Evolutionary conservation across 331 rosid genomes (phyloP).

Genomic region (Ulmus americana): DNA sequence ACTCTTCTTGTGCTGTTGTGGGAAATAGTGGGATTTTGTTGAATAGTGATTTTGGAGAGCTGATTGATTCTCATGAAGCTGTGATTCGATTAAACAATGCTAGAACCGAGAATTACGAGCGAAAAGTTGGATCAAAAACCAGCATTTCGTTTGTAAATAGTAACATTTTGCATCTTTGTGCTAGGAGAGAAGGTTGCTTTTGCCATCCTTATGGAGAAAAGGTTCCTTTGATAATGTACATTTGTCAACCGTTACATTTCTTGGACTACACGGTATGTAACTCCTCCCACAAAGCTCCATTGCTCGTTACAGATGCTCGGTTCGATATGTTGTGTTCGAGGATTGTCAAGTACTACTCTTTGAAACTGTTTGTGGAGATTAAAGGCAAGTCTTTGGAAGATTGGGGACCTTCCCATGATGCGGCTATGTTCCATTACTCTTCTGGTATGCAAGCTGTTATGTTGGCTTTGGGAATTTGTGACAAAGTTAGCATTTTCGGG

Average conservation of each 20-base stretch:
- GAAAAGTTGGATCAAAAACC: constrained; percentile 76
- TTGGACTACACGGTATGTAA: constrained; percentile 77
- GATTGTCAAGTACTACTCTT: constrained; percentile 85
- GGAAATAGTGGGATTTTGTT: constrained; percentile 94
- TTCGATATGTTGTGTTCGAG: constrained; percentile 66
- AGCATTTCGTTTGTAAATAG: constrained; percentile 82
- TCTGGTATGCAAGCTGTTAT: constrained; percentile 96
- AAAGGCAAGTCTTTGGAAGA: constrained; percentile 59
- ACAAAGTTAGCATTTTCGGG: constrained; percentile 71
- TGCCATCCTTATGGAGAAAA: constrained; percentile 81
- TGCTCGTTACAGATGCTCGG: constrained; percentile 75
- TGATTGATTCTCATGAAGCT: constrained; percentile 63
- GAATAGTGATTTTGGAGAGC: constrained; percentile 48
- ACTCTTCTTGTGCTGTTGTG: constrained; percentile 76
- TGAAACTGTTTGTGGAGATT: constrained; percentile 64
- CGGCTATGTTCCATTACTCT: constrained; percentile 79
- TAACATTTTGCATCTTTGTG: constrained; percentile 80
- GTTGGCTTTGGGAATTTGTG: constrained; percentile 89
- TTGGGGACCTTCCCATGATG: constrained; percentile 80
- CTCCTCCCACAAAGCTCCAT: constrained; percentile 58
- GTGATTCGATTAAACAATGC: constrained; percentile 91
- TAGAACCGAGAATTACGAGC: constrained; percentile 38
- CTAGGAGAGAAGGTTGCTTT: constrained; percentile 72
- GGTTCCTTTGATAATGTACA: constrained; percentile 76
- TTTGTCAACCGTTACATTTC: constrained; percentile 88